A percentile compares a stretch with the other conserved stretches of the same genome.
Conservation (phyloP, 2,329 filamentous ascomycete species). For the Clarireedia paspali region DNA sequence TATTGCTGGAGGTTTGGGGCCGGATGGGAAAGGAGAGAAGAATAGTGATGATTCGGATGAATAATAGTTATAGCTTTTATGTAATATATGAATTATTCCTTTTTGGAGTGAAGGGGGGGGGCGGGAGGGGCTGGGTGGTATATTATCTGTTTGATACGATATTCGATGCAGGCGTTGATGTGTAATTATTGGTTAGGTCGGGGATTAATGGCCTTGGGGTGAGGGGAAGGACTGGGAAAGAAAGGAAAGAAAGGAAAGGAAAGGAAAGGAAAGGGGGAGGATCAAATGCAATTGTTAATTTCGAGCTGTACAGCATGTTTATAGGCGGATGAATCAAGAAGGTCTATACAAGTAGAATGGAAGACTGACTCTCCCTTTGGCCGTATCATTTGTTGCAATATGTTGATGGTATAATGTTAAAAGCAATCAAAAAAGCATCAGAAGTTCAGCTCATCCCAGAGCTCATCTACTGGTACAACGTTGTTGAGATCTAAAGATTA, state of each 20-base stretch:
- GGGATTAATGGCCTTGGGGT: background rate
- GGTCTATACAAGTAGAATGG: background rate
- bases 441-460: no score
- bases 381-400: no score
- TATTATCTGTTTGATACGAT: background rate
- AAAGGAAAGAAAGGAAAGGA: background rate
- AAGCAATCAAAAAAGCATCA: no score
- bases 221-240: background rate
- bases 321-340: no score
- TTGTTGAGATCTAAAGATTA: no score
- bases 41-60: conserved; percentile 9
- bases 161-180: background rate
- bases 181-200: background rate
- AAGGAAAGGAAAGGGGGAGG: background rate
- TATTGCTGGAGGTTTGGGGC: conserved; percentile 24
- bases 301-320: no score
- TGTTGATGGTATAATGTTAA: no score
- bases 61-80: conserved; percentile 5
- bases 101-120: no score
- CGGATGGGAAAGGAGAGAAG: conserved; percentile 20
- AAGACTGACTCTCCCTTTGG: no score
- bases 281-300: background rate
- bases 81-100: background rate
- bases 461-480: no score
- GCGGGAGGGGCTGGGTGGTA: no score